Conservation (phyloP, 75 land plant genomes). For the Picea sitchensis region DNA sequence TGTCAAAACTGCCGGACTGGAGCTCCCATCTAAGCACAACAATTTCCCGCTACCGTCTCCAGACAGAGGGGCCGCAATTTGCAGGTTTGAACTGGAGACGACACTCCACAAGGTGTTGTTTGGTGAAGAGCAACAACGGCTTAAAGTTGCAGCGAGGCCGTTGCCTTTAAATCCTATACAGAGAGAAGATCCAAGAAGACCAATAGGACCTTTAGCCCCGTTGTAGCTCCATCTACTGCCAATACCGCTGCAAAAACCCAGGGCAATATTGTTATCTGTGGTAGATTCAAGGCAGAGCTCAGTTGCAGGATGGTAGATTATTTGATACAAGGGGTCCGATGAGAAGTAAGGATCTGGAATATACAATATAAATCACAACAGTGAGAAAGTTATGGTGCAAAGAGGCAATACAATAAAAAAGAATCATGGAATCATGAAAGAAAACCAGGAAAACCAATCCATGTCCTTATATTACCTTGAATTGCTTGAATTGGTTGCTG, state of each 20-base stretch:
- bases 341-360: neutral
- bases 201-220: neutral
- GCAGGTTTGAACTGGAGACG: neutral
- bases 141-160: neutral
- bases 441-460: neutral
- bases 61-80: neutral
- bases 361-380: too few relatives aligned
- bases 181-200: neutral
- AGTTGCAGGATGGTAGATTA: conserved; percentile 11
- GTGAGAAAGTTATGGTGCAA: too few relatives aligned
- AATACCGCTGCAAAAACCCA: neutral
- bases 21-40: conserved; percentile 3
- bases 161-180: neutral
- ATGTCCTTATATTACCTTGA: neutral
- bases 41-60: neutral
- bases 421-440: neutral
- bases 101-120: neutral
- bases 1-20: neutral
- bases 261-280: neutral
- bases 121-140: neutral
- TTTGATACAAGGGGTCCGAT: neutral
- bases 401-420: neutral
- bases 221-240: neutral
- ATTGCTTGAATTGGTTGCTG: neutral
- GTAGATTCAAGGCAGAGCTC: conserved; percentile 8